Conservation (phyloP, 2,329 filamentous ascomycete species). For the Cercospora sojina region DNA sequence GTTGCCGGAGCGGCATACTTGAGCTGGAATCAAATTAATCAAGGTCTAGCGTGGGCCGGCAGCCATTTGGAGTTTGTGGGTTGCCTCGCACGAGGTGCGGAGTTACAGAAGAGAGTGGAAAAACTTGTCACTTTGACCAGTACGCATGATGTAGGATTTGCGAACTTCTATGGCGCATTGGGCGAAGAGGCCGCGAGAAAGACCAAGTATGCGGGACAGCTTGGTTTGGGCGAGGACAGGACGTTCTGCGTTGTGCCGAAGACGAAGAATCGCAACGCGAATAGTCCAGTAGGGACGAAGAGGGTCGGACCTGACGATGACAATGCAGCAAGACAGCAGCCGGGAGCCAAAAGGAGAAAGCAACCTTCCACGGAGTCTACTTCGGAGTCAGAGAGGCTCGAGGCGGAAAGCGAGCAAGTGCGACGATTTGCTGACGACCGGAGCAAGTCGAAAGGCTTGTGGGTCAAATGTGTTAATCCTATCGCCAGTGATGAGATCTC, state of each 20-base stretch:
- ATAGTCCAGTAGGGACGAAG: slow-evolving; percentile 31
- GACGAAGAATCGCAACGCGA: slow-evolving; percentile 2
- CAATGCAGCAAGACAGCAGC: neutral
- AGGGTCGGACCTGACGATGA: slow-evolving; percentile 19
- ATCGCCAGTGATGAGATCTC: slow-evolving; percentile 72
- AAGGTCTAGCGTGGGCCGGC: slow-evolving; percentile 77
- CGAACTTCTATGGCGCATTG: slow-evolving; percentile 83
- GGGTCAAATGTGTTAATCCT: slow-evolving; percentile 75
- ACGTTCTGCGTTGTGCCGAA: slow-evolving; percentile 84
- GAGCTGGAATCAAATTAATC: slow-evolving; percentile 74
- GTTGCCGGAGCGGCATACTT: slow-evolving; percentile 84
- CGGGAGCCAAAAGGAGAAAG: slow-evolving; percentile 17
- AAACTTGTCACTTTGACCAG: slow-evolving; percentile 63
- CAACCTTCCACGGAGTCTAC: slow-evolving; percentile 10
- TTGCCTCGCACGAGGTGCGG: slow-evolving; percentile 78
- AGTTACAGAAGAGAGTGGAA: slow-evolving; percentile 72
- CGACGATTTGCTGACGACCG: slow-evolving; percentile 36
- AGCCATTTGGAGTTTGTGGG: slow-evolving; percentile 94
- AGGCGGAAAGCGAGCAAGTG: slow-evolving; percentile 39
- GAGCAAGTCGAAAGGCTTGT: slow-evolving; percentile 50
- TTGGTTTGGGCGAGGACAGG: slow-evolving; percentile 61
- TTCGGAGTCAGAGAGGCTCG: slow-evolving; percentile 29
- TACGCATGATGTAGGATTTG: slow-evolving; percentile 71
- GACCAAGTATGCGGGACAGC: slow-evolving; percentile 52
- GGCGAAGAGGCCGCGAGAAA: slow-evolving; percentile 58